Evolutionary conservation across 768 basidiomycete species (phyloP).

Genomic region (Russula olivacea): DNA sequence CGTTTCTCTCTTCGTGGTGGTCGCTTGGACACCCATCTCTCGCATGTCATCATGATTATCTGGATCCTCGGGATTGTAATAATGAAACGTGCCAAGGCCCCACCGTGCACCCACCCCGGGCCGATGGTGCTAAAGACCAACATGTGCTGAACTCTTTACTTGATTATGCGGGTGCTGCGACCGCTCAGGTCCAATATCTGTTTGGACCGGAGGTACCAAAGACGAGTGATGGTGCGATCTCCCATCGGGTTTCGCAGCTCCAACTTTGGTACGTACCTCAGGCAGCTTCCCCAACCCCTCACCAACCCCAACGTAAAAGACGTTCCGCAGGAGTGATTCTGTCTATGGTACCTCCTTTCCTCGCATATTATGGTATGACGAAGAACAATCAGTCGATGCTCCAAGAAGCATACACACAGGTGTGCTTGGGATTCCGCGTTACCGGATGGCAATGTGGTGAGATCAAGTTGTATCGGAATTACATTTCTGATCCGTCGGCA

Average conservation of each 20-base stretch:
- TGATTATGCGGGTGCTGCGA: slow-evolving; percentile 59
- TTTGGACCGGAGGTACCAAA: slow-evolving; percentile 47
- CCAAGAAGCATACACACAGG: slow-evolving; percentile 59
- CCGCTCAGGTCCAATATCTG: slow-evolving; percentile 59
- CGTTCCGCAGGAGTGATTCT: slow-evolving; percentile 57
- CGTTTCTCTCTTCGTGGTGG: no score
- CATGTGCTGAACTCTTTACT: no score
- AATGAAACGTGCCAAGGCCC: no score
- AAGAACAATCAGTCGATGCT: slow-evolving; percentile 55
- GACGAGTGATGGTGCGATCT: slow-evolving; percentile 73
- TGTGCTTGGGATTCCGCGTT: neutral
- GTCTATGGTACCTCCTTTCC: slow-evolving; percentile 85
- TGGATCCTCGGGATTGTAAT: no score
- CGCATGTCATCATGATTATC: no score
- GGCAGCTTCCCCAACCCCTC: no score
- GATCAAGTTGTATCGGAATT: slow-evolving; percentile 61
- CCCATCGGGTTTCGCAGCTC: slow-evolving; percentile 61
- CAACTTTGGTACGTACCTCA: slow-evolving; percentile 57
- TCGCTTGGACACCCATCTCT: no score
- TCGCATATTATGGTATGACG: slow-evolving; percentile 74
- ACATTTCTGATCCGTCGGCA: slow-evolving; percentile 48
- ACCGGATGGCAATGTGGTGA: no score
- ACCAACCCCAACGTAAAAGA: neutral
- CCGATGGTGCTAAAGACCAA: no score
- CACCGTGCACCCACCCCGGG: no score